Percentiles rank a stretch among this genome's conserved stretches.
phyloP scores from a whole-genome alignment of 1,284 basidiomycete genomes.

The Takashimella koratensis region DNA sequence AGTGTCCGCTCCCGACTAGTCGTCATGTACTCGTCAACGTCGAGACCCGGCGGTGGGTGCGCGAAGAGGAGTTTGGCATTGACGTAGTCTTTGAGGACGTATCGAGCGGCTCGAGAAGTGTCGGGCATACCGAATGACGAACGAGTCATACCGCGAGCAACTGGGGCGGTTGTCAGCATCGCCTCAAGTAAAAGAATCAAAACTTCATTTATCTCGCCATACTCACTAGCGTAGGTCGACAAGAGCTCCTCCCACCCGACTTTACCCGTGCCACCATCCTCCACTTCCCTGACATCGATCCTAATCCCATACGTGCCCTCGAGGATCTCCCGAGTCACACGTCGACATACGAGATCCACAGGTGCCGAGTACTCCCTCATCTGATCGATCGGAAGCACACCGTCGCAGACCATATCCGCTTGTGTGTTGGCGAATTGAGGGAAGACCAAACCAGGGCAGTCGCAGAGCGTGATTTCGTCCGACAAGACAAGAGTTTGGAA shows the following conservation, averaged over 20 bases:
- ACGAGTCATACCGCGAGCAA: slow-evolving; percentile 88
- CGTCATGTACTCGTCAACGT: slow-evolving; percentile 72
- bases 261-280: slow-evolving; percentile 80
- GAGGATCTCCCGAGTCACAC: slow-evolving; percentile 80
- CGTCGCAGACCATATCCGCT: slow-evolving; percentile 93
- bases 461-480: slow-evolving; percentile 83
- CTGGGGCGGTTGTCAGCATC: slow-evolving; percentile 53
- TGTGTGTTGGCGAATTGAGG: slow-evolving; percentile 96
- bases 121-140: slow-evolving; percentile 97
- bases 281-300: slow-evolving; percentile 63
- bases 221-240: slow-evolving; percentile 84
- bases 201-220: no score
- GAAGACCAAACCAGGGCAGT: slow-evolving; percentile 98
- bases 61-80: slow-evolving; percentile 89
- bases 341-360: slow-evolving; percentile 69
- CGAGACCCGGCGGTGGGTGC: slow-evolving; percentile 71
- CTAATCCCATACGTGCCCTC: slow-evolving; percentile 85
- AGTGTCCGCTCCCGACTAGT: slow-evolving; percentile 65
- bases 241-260: slow-evolving; percentile 81
- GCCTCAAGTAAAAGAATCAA: not conserved
- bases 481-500: slow-evolving; percentile 97
- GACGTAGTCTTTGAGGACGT: slow-evolving; percentile 96
- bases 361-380: slow-evolving; percentile 93
- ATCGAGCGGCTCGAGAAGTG: slow-evolving; percentile 87
- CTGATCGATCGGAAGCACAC: slow-evolving; percentile 96